Evolutionary conservation across 2,329 filamentous ascomycete genomes (phyloP), one percentile per base, ranked within the genome.

Genomic region (Tolypocladium amazonense): DNA sequence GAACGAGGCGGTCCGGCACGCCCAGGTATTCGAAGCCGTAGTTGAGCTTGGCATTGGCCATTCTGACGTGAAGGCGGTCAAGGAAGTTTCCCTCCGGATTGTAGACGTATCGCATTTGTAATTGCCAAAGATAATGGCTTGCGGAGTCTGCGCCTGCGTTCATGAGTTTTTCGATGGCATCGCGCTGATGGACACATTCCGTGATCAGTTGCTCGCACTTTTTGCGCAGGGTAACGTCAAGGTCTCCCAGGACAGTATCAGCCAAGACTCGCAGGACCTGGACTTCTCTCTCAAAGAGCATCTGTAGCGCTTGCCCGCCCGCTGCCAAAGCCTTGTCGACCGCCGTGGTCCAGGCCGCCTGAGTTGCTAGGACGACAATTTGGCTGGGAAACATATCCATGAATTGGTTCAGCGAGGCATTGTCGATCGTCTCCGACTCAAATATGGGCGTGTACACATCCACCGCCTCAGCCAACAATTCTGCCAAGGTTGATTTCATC

Each of bases 161-260:
- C 56, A 92, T 83, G 33, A 99, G 84, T 73, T 90, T 95, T 69
- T 93, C 88, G 64, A 97, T 94, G 23, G 88, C 85, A 73, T 99
- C 94, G 62, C 94, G 89, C 74, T 99, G 95, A 72, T 99, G 94
- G 18, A 99, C 94, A 70, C 94, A 97, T 72, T 99, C 95, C 0
- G 95, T 99, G 70, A 99, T 99, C 65, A 99, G 83, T 74, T 97
- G 93, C 73, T 99, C 94, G 74, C 93, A 99, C 78, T 96, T 97
- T 81, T 96, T 96, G 63, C 94, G 85, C 70, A 89, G 85, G 56
- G 97, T 89, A 8, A 90, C 79, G 65, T 92, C 89, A 27, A 99
- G 83, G 68, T 99, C 92, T 45, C 90, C 90, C 20, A 99, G 81
- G 15, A 99, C 94, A 3, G 91, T 93, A 45, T 89, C 83, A 25